A percentile compares a stretch with the other conserved stretches of the same genome.
Conservation (phyloP, 371 early-diverging fungal species). For the Globomyces sp. region DNA sequence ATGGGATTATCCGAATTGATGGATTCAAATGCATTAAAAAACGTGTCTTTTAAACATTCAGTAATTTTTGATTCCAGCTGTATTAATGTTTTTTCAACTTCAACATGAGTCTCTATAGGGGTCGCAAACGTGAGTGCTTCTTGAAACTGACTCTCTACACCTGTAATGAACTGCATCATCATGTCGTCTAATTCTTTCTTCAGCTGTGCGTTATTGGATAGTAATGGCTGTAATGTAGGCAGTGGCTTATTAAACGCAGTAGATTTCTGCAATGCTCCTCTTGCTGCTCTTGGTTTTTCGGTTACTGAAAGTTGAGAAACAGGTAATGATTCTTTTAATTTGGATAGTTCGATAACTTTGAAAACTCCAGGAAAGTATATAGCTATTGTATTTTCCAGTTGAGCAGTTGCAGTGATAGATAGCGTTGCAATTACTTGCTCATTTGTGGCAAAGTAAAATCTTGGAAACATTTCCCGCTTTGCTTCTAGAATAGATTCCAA, state of each 20-base stretch:
- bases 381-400: background rate
- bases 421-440: constrained; percentile 47
- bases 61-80: constrained; percentile 12
- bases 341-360: background rate
- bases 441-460: constrained; percentile 50
- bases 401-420: constrained; percentile 24
- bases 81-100: constrained; percentile 22
- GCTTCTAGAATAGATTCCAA: constrained; percentile 26
- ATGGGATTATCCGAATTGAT: background rate
- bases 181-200: constrained; percentile 7
- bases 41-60: background rate
- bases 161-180: background rate
- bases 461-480: constrained; percentile 42
- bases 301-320: no score
- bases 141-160: background rate
- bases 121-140: background rate
- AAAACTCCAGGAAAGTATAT: background rate
- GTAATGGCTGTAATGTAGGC: no score
- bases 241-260: background rate
- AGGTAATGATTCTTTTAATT: background rate
- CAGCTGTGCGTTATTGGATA: no score
- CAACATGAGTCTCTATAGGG: background rate
- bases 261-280: constrained; percentile 1
- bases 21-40: background rate
- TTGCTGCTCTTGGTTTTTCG: background rate